phyloP scores from a whole-genome alignment of 129 eudicot genomes.

The Escallonia herrerae region DNA sequence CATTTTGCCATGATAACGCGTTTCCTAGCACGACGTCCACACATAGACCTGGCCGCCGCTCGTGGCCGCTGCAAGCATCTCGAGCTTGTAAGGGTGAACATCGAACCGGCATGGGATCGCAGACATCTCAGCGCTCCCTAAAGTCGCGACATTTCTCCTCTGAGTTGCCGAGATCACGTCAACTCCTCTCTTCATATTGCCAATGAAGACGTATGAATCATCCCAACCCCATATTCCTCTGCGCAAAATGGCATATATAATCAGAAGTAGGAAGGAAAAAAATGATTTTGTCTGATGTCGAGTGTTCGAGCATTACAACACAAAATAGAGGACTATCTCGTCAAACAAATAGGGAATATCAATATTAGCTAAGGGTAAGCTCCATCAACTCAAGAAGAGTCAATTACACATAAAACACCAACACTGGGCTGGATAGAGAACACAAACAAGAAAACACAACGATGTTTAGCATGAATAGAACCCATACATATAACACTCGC shows the following conservation, averaged over 20 bases:
- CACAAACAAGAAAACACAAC: no score
- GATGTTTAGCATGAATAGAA: no score
- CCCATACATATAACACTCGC: no score
- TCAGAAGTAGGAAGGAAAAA: no score
- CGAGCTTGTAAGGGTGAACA: conserved; percentile 61
- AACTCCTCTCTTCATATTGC: conserved; percentile 65
- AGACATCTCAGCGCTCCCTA: conserved; percentile 52
- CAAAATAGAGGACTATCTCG: no score
- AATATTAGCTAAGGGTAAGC: no score
- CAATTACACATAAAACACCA: no score
- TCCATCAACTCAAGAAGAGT: no score
- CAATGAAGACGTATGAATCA: conserved; percentile 63
- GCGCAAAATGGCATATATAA: background rate
- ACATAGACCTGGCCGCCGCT: conserved; percentile 77
- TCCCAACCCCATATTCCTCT: conserved; percentile 98
- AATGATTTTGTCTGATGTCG: no score
- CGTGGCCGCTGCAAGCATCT: conserved; percentile 81
- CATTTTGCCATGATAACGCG: background rate
- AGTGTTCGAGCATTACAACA: background rate
- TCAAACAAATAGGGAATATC: no score
- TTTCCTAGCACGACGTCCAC: conserved; percentile 35
- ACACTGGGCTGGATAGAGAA: no score
- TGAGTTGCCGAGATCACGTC: conserved; percentile 42
- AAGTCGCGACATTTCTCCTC: conserved; percentile 30
- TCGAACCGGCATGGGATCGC: conserved; percentile 72